phyloP scores from a whole-genome alignment of 441 rosid genomes.

The Codiaeum variegatum region DNA sequence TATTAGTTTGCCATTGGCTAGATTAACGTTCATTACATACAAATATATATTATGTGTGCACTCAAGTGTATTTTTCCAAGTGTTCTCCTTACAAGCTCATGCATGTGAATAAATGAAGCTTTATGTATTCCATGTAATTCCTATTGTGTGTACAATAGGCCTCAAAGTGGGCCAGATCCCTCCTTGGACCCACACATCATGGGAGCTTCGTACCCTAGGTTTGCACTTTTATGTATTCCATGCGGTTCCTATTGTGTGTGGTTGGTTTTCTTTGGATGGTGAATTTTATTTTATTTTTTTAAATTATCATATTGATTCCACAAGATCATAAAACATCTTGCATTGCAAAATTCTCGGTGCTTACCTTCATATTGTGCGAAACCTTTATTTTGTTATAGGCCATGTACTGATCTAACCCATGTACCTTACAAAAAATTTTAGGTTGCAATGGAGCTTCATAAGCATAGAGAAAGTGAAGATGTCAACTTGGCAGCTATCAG shows the following conservation, averaged over 20 bases:
- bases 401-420: neutral
- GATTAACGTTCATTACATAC: neutral
- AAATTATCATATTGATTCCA: neutral
- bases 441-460: slow-evolving; percentile 60
- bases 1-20: neutral
- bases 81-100: neutral
- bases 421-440: slow-evolving; percentile 19
- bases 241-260: neutral
- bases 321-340: neutral
- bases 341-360: neutral
- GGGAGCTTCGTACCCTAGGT: no score
- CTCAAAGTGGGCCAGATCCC: no score
- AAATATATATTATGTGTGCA: neutral
- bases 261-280: neutral
- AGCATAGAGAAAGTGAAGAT: slow-evolving; percentile 33
- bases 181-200: no score
- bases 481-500: slow-evolving; percentile 33
- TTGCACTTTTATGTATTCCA: neutral
- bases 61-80: neutral
- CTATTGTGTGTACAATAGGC: neutral
- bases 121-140: neutral
- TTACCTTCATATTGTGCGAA: neutral
- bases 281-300: neutral
- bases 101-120: neutral
- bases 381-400: slow-evolving; percentile 5